Conservation (phyloP, 768 basidiomycete species). For the Tephrocybe sp. region DNA sequence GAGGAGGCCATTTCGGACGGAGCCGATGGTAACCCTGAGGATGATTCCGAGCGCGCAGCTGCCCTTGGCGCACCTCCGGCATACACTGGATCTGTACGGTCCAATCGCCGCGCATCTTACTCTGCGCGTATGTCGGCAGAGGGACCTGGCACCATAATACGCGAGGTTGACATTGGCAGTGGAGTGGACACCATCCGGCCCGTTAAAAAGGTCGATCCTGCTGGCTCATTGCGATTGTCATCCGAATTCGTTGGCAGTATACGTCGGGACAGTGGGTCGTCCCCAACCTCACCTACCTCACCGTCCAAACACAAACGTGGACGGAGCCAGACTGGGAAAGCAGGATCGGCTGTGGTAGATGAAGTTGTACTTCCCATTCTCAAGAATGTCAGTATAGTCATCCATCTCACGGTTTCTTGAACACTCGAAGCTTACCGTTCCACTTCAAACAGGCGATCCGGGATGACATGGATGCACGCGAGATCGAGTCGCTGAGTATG, state of each 20-base stretch:
- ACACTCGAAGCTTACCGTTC: neutral
- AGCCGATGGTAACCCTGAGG: conserved; percentile 35
- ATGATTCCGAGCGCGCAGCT: conserved; percentile 22
- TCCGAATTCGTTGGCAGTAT: conserved; percentile 80
- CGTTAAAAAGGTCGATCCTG: conserved; percentile 87
- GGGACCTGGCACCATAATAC: conserved; percentile 71
- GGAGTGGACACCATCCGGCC: conserved; percentile 92
- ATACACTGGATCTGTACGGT: conserved; percentile 66
- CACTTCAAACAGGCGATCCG: conserved; percentile 52
- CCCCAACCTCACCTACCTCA: conserved; percentile 53
- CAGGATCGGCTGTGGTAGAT: conserved; percentile 71
- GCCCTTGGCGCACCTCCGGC: conserved; percentile 68
- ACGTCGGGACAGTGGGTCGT: conserved; percentile 51
- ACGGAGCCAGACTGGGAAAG: conserved; percentile 59
- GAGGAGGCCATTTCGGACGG: conserved; percentile 39
- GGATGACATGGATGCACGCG: conserved; percentile 86
- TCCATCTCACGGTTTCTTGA: neutral
- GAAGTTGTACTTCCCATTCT: conserved; percentile 84
- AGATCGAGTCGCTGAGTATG: conserved; percentile 88
- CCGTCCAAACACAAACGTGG: conserved; percentile 50
- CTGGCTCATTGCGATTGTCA: conserved; percentile 73
- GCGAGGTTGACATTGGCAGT: conserved; percentile 81
- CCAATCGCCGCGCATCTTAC: conserved; percentile 72
- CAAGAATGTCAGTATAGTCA: conserved; percentile 51
- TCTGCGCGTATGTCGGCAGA: conserved; percentile 65